phyloP scores from a whole-genome alignment of 116 monocot genomes.

The Zostera marina region DNA sequence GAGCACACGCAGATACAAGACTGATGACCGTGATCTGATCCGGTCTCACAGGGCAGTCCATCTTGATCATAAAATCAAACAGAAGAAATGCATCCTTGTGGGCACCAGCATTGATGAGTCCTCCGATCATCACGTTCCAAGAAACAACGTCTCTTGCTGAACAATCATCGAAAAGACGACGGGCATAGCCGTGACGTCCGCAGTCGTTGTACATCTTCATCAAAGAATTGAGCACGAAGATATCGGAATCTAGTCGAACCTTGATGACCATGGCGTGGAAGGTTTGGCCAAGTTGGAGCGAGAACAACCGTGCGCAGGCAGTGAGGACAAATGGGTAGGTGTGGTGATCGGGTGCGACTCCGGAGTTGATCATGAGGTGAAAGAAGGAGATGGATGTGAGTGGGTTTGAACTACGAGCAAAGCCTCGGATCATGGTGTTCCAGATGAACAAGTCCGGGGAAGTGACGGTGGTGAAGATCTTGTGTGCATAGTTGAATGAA shows the following conservation, averaged over 20 bases:
- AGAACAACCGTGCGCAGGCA: conserved; percentile 10
- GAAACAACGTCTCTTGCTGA: conserved; percentile 26
- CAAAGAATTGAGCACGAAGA: conserved; percentile 21
- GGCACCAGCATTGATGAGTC: conserved; percentile 32
- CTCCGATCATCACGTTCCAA: conserved; percentile 71
- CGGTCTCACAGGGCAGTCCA: not conserved
- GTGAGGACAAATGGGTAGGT: conserved; percentile 27
- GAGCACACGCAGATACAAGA: not conserved
- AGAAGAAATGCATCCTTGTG: conserved; percentile 36
- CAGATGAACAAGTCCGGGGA: conserved; percentile 17
- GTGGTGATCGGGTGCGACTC: conserved; percentile 19
- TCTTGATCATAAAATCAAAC: too few relatives aligned
- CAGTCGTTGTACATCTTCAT: conserved; percentile 20
- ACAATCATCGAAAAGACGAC: conserved; percentile 19
- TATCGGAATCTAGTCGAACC: conserved; percentile 21
- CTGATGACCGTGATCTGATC: conserved; percentile 2
- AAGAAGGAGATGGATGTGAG: conserved; percentile 8
- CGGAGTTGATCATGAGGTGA: conserved; percentile 3
- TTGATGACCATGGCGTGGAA: conserved; percentile 17
- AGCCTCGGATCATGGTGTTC: conserved; percentile 36
- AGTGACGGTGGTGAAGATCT: conserved; percentile 1
- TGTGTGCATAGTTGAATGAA: conserved; percentile 3
- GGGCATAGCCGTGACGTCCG: conserved; percentile 5
- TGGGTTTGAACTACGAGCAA: conserved; percentile 7
- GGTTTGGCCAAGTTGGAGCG: conserved; percentile 3